phyloP scores from a whole-genome alignment of 2,329 filamentous ascomycete species.

The Phyllosticta capitalensis region DNA sequence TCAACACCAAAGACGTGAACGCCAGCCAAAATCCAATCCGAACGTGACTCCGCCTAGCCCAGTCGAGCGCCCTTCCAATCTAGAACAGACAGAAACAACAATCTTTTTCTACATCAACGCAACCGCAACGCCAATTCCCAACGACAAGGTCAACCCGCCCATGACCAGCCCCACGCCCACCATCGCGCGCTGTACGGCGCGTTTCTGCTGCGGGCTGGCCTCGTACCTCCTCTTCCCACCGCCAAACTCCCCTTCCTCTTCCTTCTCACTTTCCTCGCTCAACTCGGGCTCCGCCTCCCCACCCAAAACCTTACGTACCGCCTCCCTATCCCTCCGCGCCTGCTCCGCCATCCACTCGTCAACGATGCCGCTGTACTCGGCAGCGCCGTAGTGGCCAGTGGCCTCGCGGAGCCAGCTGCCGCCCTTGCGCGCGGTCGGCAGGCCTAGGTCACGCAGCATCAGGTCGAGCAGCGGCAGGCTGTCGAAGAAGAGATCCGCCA shows the following conservation, averaged over 20 bases:
- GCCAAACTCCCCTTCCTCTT: neutral
- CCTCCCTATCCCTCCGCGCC: neutral
- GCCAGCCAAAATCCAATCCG: no score
- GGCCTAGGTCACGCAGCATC: neutral
- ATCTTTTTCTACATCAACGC: neutral
- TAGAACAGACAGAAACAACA: no score
- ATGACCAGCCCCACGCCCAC: neutral
- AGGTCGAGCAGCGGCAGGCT: slow-evolving; percentile 18
- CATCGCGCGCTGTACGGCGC: neutral
- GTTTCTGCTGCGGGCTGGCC: neutral
- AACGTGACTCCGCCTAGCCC: no score
- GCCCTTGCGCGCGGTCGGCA: slow-evolving; percentile 16
- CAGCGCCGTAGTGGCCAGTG: slow-evolving; percentile 18
- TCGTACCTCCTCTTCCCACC: neutral
- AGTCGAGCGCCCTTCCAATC: no score
- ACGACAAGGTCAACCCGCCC: neutral
- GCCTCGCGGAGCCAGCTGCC: slow-evolving; percentile 17
- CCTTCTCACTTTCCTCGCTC: neutral
- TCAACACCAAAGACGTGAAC: no score
- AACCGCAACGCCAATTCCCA: neutral
- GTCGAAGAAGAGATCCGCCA: slow-evolving; percentile 24
- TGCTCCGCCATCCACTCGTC: slow-evolving; percentile 15
- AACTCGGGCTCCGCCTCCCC: neutral
- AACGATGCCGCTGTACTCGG: slow-evolving; percentile 20
- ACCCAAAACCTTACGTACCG: neutral